Evolutionary conservation across 2,329 filamentous ascomycete genomes (phyloP), one percentile per base, ranked within the genome.

Genomic region (Torrubiellomyces zombiae): DNA sequence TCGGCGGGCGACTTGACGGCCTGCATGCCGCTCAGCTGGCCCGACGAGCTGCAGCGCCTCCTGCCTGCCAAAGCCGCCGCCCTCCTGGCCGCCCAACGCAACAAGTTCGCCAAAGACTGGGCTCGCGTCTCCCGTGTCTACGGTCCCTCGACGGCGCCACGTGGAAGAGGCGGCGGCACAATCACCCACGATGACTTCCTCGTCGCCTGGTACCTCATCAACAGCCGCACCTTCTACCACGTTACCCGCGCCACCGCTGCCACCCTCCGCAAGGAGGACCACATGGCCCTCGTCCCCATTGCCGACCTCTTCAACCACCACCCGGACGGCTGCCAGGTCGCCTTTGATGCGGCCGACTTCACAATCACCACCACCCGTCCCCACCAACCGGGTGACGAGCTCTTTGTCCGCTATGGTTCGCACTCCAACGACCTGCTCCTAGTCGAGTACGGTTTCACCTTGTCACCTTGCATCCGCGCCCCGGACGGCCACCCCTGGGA

Each of bases 401-500:
- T 82, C 2, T 65, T 64, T 30, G 68, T 79, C 25, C 66, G 61
- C 24, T 83, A 83, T 40, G 77, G 77, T 7, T 43, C 59, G 3
- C 77, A 82, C 43, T 60, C 59, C 23, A 78, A 78, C 35, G 76
- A 81, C 42, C 71, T 76, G 31, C 46, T 83, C 12, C 63, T 82
- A 3, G 62, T 67, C 0, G 76, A 82, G 48, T 82, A 66, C 38
- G 61, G 61, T 14, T 66, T 66, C 37, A 44, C 55, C n/a, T 43
- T 60, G 13, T n/a, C n/a, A n/a, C n/a, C n/a, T n/a, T n/a, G n/a
- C n/a, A n/a, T n/a, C n/a, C n/a, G n/a, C n/a, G 36, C 33, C 7
- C 32, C 34, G 14, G 57, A 56, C 28, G 32, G 40, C 14, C 67
- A 67, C 37, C 39, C 45, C n/a, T 65, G 58, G 53, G 63, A 67